Evolutionary conservation across 306 rosid species (phyloP), one percentile per base, ranked within the genome.

Genomic region (Gleditsia sinensis): DNA sequence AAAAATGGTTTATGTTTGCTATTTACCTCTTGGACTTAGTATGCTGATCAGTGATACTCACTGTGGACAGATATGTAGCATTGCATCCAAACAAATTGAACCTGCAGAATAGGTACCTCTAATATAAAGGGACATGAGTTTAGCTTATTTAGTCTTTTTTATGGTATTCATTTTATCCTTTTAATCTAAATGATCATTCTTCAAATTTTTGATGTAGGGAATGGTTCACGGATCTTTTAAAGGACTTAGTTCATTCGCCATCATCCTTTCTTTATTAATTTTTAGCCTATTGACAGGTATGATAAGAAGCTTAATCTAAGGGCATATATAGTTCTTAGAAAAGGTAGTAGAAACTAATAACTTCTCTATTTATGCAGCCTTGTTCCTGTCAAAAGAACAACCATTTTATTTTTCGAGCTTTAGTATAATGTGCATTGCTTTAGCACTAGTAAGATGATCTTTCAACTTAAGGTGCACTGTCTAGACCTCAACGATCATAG

Each of bases 41-140:
- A 49, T 42, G 11, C 69, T 71, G 32, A 80, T 67, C 17, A 1
- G 30, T 61, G 17, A 36, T 61, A 16, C 46, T 51, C 82, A 43
- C 30, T 53, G 68, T 10, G 61, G 39, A 58, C 94, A 94, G 98
- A 67, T 94, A 60, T 81, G 92, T 76, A 89, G 97, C 87, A 89
- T 91, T 78, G 96, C 88, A 57, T 94, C 98, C 2, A 91, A 91
- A 80, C 96, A 89, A 87, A 94, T 91, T 27, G 94, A 94, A 37
- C 68, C 89, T 13, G 58, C 40, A 24, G 94, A 94, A 81, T 97
- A 94, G 97, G 97, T 88, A 80, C n/a, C n/a, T n/a, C n/a, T n/a
- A n/a, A n/a, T n/a, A n/a, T n/a, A n/a, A n/a, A n/a, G n/a, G n/a
- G n/a, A n/a, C n/a, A n/a, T n/a, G n/a, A n/a, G n/a, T n/a, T n/a